Base-by-base conservation (phyloP, 768 basidiomycete species). In the Coprinellus micaceus region DNA sequence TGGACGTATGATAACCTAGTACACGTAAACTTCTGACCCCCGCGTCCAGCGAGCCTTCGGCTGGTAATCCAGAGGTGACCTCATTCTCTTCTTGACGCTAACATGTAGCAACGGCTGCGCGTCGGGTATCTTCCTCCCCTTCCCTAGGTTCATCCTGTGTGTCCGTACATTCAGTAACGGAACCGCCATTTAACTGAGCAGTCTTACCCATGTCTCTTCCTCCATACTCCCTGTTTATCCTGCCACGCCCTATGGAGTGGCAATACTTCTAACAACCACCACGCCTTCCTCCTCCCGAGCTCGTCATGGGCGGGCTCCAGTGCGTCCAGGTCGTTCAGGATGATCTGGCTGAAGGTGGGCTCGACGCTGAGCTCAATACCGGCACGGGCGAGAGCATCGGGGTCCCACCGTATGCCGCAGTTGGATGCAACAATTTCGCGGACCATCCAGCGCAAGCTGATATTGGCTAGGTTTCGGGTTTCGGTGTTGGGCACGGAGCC, bases 391-490 rank as follows among this genome's bases (percentile, higher is more conserved):
- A 89, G 77, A 13, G 79, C 80, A 2, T 62, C 69, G 3, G 63
- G 53, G 54, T 86, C 81, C 62, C 88, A 88, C 24, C 71, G 61
- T 30, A 90, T 76, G 4, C 81, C 85, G 60, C 85, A 83, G 21
- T 74, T 67, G 13, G 86, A 74, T 9, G 66, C 61, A 22, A 83
- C 73, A 57, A 83, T 74, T 60, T 91, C 80, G 54, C 82, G 82
- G 40, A 91, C 75, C 88, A 92, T 90, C 89, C 89, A 92, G 26
- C 81, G 79, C 28, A 92, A 71, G 19, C 82, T 72, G 60, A 88
- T 82, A 62, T 87, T 79, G 1, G 81, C 70, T 9, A 91, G 77
- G 7, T 73, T 74, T 54, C 74, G 69, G 4, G 62, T 43, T 1
- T 71, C 70, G 11, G 66, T 67, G 59, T 88, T 78, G 4, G 63